A percentile compares a stretch with the other conserved stretches of the same genome.
Evolutionary conservation across 306 rosid species (phyloP).

Genomic region (Casuarina equisetifolia): DNA sequence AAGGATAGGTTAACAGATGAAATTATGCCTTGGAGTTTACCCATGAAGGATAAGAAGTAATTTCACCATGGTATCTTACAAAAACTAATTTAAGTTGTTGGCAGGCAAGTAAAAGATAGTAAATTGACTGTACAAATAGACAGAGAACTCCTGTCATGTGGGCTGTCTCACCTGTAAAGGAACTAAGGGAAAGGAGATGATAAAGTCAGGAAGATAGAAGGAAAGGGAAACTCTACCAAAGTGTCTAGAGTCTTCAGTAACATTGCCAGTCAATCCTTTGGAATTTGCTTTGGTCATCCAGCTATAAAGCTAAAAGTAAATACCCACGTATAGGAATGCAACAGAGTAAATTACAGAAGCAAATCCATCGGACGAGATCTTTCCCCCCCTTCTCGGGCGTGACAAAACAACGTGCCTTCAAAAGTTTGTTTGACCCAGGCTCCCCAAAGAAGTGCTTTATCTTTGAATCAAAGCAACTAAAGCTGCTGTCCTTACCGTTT

Average conservation of each 20-base stretch:
- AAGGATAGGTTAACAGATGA: too few species aligned
- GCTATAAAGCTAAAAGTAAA: too few species aligned
- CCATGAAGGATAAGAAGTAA: too few species aligned
- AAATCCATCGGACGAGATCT: neutral
- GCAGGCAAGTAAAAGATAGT: neutral
- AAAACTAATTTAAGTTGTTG: neutral
- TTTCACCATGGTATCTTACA: too few species aligned
- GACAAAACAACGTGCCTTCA: conserved; percentile 1
- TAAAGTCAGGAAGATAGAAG: conserved; percentile 1
- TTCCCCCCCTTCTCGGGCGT: neutral
- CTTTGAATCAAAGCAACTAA: conserved; percentile 5
- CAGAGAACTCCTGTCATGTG: conserved; percentile 20
- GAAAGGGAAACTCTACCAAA: neutral
- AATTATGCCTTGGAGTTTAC: too few species aligned
- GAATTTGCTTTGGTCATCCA: too few species aligned
- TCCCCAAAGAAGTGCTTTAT: neutral
- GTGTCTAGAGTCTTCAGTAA: neutral
- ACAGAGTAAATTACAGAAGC: too few species aligned
- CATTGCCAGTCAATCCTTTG: neutral
- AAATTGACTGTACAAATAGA: neutral
- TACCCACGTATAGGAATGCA: neutral
- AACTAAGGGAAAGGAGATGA: conserved; percentile 13
- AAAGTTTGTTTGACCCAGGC: conserved; percentile 3
- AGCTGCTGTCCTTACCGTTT: conserved; percentile 2
- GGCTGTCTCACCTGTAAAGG: conserved; percentile 22